These are phyloP conservation scores for Cryptococcus deneoformans DNA, from an alignment of 1,284 basidiomycete genomes.

Conservation along the genomic window DNA sequence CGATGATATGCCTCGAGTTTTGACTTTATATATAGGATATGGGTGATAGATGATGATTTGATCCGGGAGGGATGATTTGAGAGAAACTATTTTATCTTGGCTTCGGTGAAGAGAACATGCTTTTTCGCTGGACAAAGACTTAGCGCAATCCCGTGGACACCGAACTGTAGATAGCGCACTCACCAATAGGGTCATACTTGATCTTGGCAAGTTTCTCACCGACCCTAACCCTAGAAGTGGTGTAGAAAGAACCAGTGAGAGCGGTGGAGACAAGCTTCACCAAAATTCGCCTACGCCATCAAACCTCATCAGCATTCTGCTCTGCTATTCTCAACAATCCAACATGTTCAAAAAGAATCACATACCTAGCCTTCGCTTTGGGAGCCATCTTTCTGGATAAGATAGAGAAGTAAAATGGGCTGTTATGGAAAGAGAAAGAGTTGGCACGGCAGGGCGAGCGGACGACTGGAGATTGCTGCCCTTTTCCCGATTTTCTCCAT, in stretches of 20 bases:
- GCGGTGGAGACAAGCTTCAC: constrained; percentile 84
- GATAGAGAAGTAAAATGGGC: neutral
- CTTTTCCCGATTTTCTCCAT: neutral
- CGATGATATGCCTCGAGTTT: neutral
- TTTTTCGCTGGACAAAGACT: constrained; percentile 57
- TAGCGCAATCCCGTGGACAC: neutral
- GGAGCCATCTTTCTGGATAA: constrained; percentile 48
- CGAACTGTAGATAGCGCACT: constrained; percentile 25
- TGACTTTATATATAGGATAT: too few relatives aligned
- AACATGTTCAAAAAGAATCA: neutral
- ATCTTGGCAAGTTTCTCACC: constrained; percentile 73
- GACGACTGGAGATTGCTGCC: too few relatives aligned
- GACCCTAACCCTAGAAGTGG: constrained; percentile 66
- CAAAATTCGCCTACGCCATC: constrained; percentile 64
- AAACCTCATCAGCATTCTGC: neutral
- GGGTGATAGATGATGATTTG: too few relatives aligned
- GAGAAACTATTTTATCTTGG: constrained; percentile 56
- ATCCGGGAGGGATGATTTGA: too few relatives aligned
- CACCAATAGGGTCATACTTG: constrained; percentile 85
- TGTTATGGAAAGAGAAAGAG: neutral
- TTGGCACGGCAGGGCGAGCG: too few relatives aligned
- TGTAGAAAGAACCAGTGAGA: constrained; percentile 86
- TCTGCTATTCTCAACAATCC: neutral
- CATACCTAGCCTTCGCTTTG: constrained; percentile 59
- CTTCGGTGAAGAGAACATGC: constrained; percentile 68